Percentiles rank a stretch among this genome's conserved stretches.
Conservation (phyloP, 2,329 filamentous ascomycete genomes). For the Plectosphaerella plurivora region DNA sequence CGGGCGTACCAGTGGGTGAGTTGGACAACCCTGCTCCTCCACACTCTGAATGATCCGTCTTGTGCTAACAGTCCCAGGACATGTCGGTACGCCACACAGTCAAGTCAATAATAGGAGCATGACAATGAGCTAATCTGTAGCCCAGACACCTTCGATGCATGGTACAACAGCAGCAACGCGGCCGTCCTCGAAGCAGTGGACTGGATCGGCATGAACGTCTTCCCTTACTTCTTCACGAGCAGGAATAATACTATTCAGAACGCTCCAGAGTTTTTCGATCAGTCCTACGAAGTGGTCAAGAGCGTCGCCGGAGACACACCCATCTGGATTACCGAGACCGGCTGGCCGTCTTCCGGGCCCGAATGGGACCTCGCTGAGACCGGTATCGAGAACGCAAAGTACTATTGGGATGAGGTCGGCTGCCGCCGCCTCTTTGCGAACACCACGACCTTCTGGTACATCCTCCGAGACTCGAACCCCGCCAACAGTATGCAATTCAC, state of each 20-base stretch:
- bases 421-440: constrained; percentile 55
- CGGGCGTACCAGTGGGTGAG: constrained; percentile 43
- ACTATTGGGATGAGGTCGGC: constrained; percentile 59
- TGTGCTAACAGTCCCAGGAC: too few relatives aligned
- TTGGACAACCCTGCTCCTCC: too few relatives aligned
- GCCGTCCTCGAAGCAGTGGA: constrained; percentile 58
- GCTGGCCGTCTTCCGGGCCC: constrained; percentile 56
- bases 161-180: constrained; percentile 55
- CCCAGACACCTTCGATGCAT: constrained; percentile 65
- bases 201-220: constrained; percentile 62
- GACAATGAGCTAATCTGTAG: constrained; percentile 34
- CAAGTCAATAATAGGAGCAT: not conserved
- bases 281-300: constrained; percentile 37
- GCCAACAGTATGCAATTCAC: constrained; percentile 55
- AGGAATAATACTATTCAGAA: constrained; percentile 53
- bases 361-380: constrained; percentile 51
- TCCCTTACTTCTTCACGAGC: constrained; percentile 60
- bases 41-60: too few relatives aligned
- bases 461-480: constrained; percentile 56
- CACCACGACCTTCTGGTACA: constrained; percentile 58
- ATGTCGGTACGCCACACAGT: not conserved
- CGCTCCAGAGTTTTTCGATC: constrained; percentile 49
- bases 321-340: constrained; percentile 61
- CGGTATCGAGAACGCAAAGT: constrained; percentile 53
- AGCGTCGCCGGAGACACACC: constrained; percentile 46